Conservation (phyloP, 208 protist species). For the Acanthamoeba royreba region DNA sequence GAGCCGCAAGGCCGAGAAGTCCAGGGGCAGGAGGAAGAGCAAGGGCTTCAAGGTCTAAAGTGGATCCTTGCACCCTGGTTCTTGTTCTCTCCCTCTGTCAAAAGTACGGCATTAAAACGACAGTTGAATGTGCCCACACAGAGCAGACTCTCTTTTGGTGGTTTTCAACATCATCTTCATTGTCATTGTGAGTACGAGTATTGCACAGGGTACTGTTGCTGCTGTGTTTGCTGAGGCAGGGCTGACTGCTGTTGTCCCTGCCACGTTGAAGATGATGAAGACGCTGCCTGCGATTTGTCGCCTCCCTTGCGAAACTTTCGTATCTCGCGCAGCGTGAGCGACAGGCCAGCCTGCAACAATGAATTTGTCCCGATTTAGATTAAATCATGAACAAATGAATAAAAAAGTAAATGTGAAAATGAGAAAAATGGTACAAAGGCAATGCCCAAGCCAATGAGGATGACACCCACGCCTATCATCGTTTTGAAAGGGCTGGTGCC, state of each 20-base stretch:
- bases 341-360: not conserved
- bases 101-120: not conserved
- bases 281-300: not conserved
- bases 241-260: not conserved
- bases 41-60: conserved; percentile 52
- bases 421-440: not conserved
- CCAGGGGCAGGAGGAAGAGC: conserved; percentile 29
- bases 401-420: not conserved
- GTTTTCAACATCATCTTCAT: not conserved
- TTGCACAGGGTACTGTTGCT: not conserved
- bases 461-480: not conserved
- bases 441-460: conserved; percentile 23
- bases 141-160: not conserved
- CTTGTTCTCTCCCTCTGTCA: not conserved
- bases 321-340: conserved; percentile 16
- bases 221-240: not conserved
- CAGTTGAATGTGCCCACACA: not conserved
- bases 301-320: conserved; percentile 3
- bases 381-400: not conserved
- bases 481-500: not conserved
- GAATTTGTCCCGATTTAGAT: not conserved
- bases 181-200: not conserved
- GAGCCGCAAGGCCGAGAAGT: conserved; percentile 89
- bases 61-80: not conserved
- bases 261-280: not conserved